These are phyloP conservation scores for Thelonectria rubi DNA, from an alignment of 2,329 filamentous ascomycete species.

Conservation along the genomic window DNA sequence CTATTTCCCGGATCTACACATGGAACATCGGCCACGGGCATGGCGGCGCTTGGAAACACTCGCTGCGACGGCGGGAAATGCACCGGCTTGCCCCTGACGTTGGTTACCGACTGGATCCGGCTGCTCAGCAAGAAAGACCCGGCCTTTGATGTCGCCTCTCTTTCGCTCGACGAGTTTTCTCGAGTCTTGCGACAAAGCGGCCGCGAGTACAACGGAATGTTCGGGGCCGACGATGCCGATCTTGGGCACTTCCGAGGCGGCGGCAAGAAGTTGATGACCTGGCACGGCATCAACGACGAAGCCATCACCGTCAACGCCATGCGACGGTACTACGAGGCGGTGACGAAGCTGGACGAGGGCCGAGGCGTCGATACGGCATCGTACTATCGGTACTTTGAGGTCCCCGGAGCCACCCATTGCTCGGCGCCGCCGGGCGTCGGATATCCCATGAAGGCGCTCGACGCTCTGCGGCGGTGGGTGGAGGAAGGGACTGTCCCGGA, in stretches of 20 bases:
- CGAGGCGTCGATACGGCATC: neutral
- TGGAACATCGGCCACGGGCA: neutral
- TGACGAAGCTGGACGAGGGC: neutral
- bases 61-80: slow-evolving; percentile 4
- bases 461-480: slow-evolving; percentile 6
- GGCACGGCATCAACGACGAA: slow-evolving; percentile 23
- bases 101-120: slow-evolving; percentile 5
- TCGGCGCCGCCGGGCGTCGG: neutral
- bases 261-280: slow-evolving; percentile 29
- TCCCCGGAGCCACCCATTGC: slow-evolving; percentile 16
- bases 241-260: slow-evolving; percentile 21
- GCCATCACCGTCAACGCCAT: slow-evolving; percentile 1
- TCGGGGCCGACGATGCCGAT: slow-evolving; percentile 21
- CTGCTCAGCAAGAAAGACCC: slow-evolving; percentile 11
- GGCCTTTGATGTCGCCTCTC: neutral
- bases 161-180: slow-evolving; percentile 8
- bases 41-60: neutral
- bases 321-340: neutral
- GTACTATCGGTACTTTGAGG: slow-evolving; percentile 20
- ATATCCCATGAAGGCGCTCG: slow-evolving; percentile 4
- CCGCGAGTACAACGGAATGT: slow-evolving; percentile 6
- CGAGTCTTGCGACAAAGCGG: neutral
- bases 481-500: slow-evolving; percentile 5
- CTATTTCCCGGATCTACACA: slow-evolving; percentile 4
- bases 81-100: neutral